Evolutionary conservation across 2,329 filamentous ascomycete genomes (phyloP).

Genomic region (Orbilia javanica): DNA sequence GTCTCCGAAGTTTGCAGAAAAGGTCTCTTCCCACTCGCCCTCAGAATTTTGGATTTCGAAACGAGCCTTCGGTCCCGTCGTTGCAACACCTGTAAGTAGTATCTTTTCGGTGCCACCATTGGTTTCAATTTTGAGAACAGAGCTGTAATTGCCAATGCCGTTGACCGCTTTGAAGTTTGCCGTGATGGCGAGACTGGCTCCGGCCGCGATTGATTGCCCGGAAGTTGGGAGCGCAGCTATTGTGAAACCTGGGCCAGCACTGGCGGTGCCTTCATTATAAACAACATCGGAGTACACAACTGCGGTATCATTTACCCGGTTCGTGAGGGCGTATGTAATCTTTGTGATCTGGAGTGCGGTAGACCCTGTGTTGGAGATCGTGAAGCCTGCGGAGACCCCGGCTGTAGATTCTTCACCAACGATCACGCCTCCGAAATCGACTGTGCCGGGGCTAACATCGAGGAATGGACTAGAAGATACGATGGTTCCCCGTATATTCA

Average conservation of each 20-base stretch:
- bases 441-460: slow-evolving; percentile 64
- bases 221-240: slow-evolving; percentile 63
- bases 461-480: slow-evolving; percentile 65
- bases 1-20: slow-evolving; percentile 64
- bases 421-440: slow-evolving; percentile 66
- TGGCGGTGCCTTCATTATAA: slow-evolving; percentile 60
- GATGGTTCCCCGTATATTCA: slow-evolving; percentile 65
- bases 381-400: slow-evolving; percentile 63
- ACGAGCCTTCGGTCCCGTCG: slow-evolving; percentile 64
- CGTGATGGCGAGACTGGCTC: slow-evolving; percentile 63
- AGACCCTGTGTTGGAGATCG: slow-evolving; percentile 65
- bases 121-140: slow-evolving; percentile 65
- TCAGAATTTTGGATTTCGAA: slow-evolving; percentile 64
- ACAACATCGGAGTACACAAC: slow-evolving; percentile 63
- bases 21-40: slow-evolving; percentile 63
- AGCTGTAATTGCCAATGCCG: slow-evolving; percentile 63
- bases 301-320: slow-evolving; percentile 61
- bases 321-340: slow-evolving; percentile 63
- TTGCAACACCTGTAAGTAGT: slow-evolving; percentile 64
- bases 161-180: slow-evolving; percentile 64
- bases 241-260: slow-evolving; percentile 64
- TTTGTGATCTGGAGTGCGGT: slow-evolving; percentile 64
- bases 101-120: slow-evolving; percentile 64
- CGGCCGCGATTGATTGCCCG: slow-evolving; percentile 63
- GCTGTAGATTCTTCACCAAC: slow-evolving; percentile 63